These are phyloP conservation scores for Yamadazyma tumulicola DNA, from an alignment of 805 yeast species.

Conservation along the genomic window DNA sequence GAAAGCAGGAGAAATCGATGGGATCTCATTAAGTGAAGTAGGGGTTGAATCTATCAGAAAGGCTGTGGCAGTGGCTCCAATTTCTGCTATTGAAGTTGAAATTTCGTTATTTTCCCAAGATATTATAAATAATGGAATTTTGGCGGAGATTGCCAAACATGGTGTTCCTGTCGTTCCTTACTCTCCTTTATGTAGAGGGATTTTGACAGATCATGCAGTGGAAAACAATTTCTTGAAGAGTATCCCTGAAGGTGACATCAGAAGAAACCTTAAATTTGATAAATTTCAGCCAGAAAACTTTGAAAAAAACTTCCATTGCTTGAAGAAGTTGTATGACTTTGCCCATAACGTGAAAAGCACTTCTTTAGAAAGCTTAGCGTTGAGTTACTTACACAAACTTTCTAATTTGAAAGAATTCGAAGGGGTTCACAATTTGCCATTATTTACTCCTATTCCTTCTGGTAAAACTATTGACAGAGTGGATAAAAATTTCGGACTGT, in stretches of 20 bases:
- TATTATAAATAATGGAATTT: slow-evolving; percentile 61
- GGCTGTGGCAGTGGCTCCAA: slow-evolving; percentile 54
- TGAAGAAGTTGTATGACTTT: slow-evolving; percentile 35
- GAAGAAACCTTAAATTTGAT: slow-evolving; percentile 16
- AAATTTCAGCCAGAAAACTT: slow-evolving; percentile 58
- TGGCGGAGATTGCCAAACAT: slow-evolving; percentile 53
- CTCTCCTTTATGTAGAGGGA: slow-evolving; percentile 81
- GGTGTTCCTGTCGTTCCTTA: slow-evolving; percentile 72
- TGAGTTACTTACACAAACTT: slow-evolving; percentile 51
- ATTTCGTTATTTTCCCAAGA: slow-evolving; percentile 67
- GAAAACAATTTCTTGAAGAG: slow-evolving; percentile 20
- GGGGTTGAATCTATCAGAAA: slow-evolving; percentile 56
- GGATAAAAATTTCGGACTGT: slow-evolving; percentile 51
- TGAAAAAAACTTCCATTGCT: slow-evolving; percentile 48
- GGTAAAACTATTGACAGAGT: slow-evolving; percentile 60
- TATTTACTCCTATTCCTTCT: slow-evolving; percentile 78
- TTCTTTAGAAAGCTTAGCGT: slow-evolving; percentile 7
- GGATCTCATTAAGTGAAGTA: slow-evolving; percentile 74
- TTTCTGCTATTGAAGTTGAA: slow-evolving; percentile 75
- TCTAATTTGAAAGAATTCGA: slow-evolving; percentile 57
- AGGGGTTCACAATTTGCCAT: slow-evolving; percentile 44
- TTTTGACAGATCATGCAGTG: slow-evolving; percentile 61
- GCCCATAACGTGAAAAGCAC: slow-evolving; percentile 2
- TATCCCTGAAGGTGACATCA: slow-evolving; percentile 6
- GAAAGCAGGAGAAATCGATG: slow-evolving; percentile 62